These are phyloP conservation scores for Haematococcus sp. DNA, from an alignment of 139 green algal genomes.

Conservation along the genomic window DNA sequence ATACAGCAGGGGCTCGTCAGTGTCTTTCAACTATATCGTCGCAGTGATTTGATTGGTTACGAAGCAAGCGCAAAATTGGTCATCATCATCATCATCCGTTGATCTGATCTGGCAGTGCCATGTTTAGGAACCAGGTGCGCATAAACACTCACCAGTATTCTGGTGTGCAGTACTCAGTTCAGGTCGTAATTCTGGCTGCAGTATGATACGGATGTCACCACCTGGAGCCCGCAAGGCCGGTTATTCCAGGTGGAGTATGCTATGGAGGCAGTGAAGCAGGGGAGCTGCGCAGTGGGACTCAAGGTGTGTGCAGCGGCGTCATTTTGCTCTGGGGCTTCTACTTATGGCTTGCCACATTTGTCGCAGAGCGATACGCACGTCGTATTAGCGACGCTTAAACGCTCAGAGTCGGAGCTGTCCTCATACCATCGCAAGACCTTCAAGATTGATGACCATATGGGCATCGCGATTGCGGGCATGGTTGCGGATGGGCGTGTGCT, in stretches of 20 bases:
- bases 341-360: neutral
- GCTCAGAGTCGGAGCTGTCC: constrained; percentile 85
- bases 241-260: constrained; percentile 98
- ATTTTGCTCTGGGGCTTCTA: neutral
- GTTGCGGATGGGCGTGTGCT: constrained; percentile 93
- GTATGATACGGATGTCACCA: constrained; percentile 97
- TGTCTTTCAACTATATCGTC: no score
- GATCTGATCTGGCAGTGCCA: no score
- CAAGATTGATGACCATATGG: constrained; percentile 98
- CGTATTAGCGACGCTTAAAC: constrained; percentile 91
- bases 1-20: no score
- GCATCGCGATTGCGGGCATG: constrained; percentile 92
- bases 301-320: constrained; percentile 52
- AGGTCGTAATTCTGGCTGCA: constrained; percentile 52
- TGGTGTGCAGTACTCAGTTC: no score
- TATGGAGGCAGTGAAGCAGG: constrained; percentile 99
- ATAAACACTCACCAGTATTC: no score
- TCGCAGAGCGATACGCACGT: constrained; percentile 81
- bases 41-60: no score
- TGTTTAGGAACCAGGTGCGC: no score
- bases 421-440: constrained; percentile 92
- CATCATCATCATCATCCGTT: no score
- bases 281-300: constrained; percentile 88
- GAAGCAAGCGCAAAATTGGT: no score
- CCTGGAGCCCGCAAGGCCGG: constrained; percentile 92